Percentiles rank a stretch among this genome's conserved stretches.
phyloP scores from a whole-genome alignment of 1,284 basidiomycete genomes.

The Xerocomus amazonicus region DNA sequence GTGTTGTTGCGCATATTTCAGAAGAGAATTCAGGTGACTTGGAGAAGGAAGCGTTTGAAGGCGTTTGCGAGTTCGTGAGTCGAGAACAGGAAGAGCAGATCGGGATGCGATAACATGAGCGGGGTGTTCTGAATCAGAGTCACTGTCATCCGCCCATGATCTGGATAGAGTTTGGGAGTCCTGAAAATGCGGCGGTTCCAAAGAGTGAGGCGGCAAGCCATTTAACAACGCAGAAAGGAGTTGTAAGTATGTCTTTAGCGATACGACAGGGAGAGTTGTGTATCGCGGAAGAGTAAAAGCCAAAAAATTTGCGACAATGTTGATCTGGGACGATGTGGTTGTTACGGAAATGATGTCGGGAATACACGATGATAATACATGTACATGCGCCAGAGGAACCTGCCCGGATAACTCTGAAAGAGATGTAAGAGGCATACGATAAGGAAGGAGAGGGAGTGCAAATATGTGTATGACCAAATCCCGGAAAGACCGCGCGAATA shows the following conservation, averaged over 20 bases:
- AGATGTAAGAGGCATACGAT: slow-evolving; percentile 57
- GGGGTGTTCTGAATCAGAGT: slow-evolving; percentile 29
- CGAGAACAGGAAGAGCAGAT: slow-evolving; percentile 41
- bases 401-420: slow-evolving; percentile 44
- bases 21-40: slow-evolving; percentile 50
- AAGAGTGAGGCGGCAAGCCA: slow-evolving; percentile 47
- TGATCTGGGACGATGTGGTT: slow-evolving; percentile 37
- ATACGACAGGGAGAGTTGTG: slow-evolving; percentile 39
- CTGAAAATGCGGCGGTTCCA: slow-evolving; percentile 43
- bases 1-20: slow-evolving; percentile 38
- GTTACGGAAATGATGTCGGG: slow-evolving; percentile 25
- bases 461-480: slow-evolving; percentile 49
- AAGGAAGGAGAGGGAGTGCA: slow-evolving; percentile 62
- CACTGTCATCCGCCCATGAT: slow-evolving; percentile 32
- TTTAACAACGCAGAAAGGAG: slow-evolving; percentile 52
- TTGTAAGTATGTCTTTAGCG: slow-evolving; percentile 53
- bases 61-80: slow-evolving; percentile 54
- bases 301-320: slow-evolving; percentile 64
- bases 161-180: slow-evolving; percentile 17
- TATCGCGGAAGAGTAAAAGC: slow-evolving; percentile 60
- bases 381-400: slow-evolving; percentile 42
- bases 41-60: slow-evolving; percentile 48
- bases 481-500: slow-evolving; percentile 33
- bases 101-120: slow-evolving; percentile 38
- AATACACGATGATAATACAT: slow-evolving; percentile 28